These are phyloP conservation scores for Yamadazyma buinensis DNA, from an alignment of 1,139 yeast genomes.

Conservation along the genomic window DNA sequence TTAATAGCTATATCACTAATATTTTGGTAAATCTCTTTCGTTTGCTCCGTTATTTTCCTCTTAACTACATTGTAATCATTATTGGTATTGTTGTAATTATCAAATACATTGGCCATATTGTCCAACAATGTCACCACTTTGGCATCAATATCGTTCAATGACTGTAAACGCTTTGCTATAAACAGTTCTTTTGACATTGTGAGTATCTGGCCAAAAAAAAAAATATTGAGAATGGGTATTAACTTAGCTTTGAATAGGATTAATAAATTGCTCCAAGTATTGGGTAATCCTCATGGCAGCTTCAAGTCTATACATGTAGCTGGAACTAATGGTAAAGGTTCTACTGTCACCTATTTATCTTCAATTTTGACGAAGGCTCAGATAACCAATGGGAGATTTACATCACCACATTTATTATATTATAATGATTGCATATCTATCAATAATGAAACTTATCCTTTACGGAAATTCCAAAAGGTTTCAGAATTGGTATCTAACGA, in stretches of 20 bases:
- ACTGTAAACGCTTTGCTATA: constrained; percentile 43
- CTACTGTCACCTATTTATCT: constrained; percentile 75
- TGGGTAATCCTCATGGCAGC: constrained; percentile 66
- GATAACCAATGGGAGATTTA: constrained; percentile 68
- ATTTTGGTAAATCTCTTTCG: constrained; percentile 30
- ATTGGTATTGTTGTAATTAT: constrained; percentile 29
- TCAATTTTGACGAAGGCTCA: constrained; percentile 51
- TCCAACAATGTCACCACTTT: constrained; percentile 44
- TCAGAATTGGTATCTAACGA: constrained; percentile 34
- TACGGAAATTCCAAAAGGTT: constrained; percentile 40
- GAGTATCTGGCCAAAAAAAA: background rate
- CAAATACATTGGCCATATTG: constrained; percentile 35
- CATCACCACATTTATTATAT: constrained; percentile 77
- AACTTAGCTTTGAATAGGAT: constrained; percentile 68
- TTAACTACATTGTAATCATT: constrained; percentile 16
- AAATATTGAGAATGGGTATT: constrained; percentile 28
- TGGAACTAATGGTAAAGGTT: constrained; percentile 95
- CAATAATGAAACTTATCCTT: constrained; percentile 53
- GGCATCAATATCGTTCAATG: constrained; percentile 41
- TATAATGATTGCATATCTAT: constrained; percentile 75
- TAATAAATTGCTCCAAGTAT: constrained; percentile 44
- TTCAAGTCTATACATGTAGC: constrained; percentile 78
- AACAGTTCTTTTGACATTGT: constrained; percentile 17
- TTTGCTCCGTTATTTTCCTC: constrained; percentile 25
- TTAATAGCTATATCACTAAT: constrained; percentile 43